Percentiles rank a stretch among this genome's conserved stretches.
These are phyloP conservation scores for Penicillium oxalicum DNA, from an alignment of 2,329 filamentous ascomycete genomes.

Conservation along the genomic window DNA sequence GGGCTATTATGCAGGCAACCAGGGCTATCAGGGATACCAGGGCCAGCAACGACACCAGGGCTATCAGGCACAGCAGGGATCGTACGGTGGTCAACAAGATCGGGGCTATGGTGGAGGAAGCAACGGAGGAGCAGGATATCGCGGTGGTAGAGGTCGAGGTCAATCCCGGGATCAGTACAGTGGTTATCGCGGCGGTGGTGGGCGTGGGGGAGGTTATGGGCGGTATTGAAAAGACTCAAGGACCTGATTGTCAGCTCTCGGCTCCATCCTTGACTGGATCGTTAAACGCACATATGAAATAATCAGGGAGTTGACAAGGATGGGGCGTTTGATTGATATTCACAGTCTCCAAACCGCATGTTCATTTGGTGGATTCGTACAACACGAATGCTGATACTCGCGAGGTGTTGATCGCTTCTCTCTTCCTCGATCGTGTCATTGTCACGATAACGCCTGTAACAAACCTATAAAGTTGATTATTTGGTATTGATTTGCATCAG, in stretches of 20 bases:
- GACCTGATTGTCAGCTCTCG: neutral
- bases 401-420: too few relatives aligned
- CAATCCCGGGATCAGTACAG: slow-evolving; percentile 28
- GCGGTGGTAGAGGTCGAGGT: slow-evolving; percentile 18
- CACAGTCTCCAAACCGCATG: too few relatives aligned
- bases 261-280: neutral
- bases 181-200: slow-evolving; percentile 27
- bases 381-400: too few relatives aligned
- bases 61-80: slow-evolving; percentile 10
- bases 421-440: too few relatives aligned
- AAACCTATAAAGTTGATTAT: too few relatives aligned
- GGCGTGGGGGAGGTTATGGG: slow-evolving; percentile 34
- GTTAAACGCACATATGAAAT: too few relatives aligned
- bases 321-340: too few relatives aligned
- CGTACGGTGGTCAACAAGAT: slow-evolving; percentile 20
- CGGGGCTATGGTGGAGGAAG: slow-evolving; percentile 21
- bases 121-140: slow-evolving; percentile 8
- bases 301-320: too few relatives aligned
- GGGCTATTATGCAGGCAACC: slow-evolving; percentile 17
- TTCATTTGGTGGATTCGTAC: too few relatives aligned
- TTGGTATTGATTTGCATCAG: too few relatives aligned
- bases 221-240: slow-evolving; percentile 26
- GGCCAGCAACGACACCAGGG: neutral
- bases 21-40: slow-evolving; percentile 6
- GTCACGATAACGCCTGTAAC: too few relatives aligned